phyloP scores from a whole-genome alignment of 2,329 filamentous ascomycete genomes.

The Drechslerella dactyloides region DNA sequence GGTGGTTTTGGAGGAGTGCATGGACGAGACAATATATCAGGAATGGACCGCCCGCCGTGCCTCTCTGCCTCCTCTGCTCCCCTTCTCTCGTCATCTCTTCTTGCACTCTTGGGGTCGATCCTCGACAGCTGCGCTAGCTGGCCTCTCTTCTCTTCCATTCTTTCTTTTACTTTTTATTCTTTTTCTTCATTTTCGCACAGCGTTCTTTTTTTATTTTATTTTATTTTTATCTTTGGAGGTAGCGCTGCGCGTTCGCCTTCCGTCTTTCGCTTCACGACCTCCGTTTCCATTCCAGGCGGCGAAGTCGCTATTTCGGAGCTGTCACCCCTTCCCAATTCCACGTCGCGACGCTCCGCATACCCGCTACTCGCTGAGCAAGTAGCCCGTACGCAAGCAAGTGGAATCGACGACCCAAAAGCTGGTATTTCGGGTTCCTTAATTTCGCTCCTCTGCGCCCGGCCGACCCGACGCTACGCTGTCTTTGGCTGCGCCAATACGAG shows the following conservation, averaged over 20 bases:
- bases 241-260: constrained; percentile 50
- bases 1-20: constrained; percentile 19
- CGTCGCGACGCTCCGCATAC: not conserved
- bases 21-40: constrained; percentile 45
- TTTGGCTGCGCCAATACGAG: not conserved
- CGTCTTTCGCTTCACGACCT: constrained; percentile 41
- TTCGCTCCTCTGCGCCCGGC: constrained; percentile 28
- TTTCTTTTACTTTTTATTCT: constrained; percentile 12
- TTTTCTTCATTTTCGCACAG: constrained; percentile 26
- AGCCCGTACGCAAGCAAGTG: constrained; percentile 48
- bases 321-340: not conserved
- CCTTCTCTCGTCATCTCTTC: constrained; percentile 53
- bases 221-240: constrained; percentile 6
- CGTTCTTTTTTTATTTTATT: constrained; percentile 9
- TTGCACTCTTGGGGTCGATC: constrained; percentile 36
- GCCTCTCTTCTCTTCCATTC: constrained; percentile 18
- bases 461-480: not conserved
- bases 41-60: constrained; percentile 30
- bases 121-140: constrained; percentile 41
- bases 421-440: constrained; percentile 39
- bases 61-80: constrained; percentile 53
- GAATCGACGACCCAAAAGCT: constrained; percentile 34
- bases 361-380: constrained; percentile 50
- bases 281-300: constrained; percentile 24
- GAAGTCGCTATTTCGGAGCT: constrained; percentile 22